A percentile compares a stretch with the other conserved stretches of the same genome.
These are phyloP conservation scores for Myochromella boudieri DNA, from an alignment of 768 basidiomycete genomes.

Conservation along the genomic window DNA sequence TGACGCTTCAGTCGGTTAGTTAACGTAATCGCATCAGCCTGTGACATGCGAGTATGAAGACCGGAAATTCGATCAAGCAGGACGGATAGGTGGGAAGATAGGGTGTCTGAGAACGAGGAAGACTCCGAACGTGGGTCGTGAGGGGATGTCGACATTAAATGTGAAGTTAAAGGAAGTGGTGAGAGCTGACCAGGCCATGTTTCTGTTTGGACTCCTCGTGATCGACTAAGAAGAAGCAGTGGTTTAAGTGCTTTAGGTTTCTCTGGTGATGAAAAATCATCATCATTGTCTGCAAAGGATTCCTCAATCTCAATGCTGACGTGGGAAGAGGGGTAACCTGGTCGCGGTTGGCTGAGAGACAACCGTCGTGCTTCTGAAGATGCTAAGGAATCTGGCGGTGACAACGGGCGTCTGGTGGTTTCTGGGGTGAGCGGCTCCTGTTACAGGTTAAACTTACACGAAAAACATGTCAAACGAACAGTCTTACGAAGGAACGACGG, in stretches of 20 bases:
- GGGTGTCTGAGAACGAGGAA: constrained; percentile 60
- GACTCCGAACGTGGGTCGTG: constrained; percentile 72
- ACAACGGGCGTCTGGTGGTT: constrained; percentile 40
- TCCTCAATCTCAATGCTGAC: constrained; percentile 47
- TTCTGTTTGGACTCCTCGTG: constrained; percentile 73
- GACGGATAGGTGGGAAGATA: constrained; percentile 53
- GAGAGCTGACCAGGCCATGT: constrained; percentile 27
- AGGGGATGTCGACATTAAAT: constrained; percentile 42
- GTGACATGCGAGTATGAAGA: constrained; percentile 55
- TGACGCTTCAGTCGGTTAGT: constrained; percentile 91
- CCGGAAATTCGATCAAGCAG: constrained; percentile 64
- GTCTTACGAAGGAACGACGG: constrained; percentile 22
- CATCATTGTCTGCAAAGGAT: constrained; percentile 31
- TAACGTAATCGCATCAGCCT: constrained; percentile 84
- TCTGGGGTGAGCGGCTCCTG: constrained; percentile 48
- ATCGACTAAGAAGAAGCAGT: constrained; percentile 56
- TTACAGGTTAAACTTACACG: not conserved
- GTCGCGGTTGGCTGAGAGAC: constrained; percentile 26
- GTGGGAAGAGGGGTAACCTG: constrained; percentile 30
- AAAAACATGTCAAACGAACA: not conserved
- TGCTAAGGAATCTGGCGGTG: constrained; percentile 35
- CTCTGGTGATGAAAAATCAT: constrained; percentile 28
- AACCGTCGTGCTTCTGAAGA: constrained; percentile 32
- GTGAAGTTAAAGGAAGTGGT: constrained; percentile 34
- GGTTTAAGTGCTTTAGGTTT: constrained; percentile 39